Evolutionary conservation across 495 filamentous ascomycete genomes (phyloP).

Genomic region (Chaetomium fimeti): DNA sequence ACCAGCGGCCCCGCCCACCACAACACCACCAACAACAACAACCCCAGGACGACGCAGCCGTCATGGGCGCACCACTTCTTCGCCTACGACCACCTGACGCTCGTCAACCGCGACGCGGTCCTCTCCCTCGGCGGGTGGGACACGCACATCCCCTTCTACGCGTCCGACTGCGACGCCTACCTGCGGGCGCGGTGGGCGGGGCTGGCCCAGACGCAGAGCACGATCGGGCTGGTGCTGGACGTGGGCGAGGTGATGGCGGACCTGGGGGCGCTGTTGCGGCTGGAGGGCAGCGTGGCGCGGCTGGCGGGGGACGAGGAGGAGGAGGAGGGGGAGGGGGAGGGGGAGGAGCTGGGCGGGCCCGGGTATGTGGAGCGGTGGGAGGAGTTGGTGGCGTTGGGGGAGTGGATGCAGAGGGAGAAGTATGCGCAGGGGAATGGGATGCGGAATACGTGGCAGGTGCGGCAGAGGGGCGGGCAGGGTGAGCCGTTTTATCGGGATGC

Average conservation of each 20-base stretch:
- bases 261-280: constrained; percentile 46
- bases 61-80: constrained; percentile 57
- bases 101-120: constrained; percentile 54
- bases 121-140: constrained; percentile 60
- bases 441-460: constrained; percentile 54
- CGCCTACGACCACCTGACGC: constrained; percentile 56
- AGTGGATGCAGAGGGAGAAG: constrained; percentile 41
- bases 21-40: no score
- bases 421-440: constrained; percentile 31
- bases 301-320: constrained; percentile 31
- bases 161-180: constrained; percentile 51
- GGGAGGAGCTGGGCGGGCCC: constrained; percentile 23
- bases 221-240: constrained; percentile 52
- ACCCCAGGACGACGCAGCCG: no score
- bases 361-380: constrained; percentile 39
- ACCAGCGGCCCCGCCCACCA: constrained; percentile 17
- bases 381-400: constrained; percentile 35
- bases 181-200: constrained; percentile 54
- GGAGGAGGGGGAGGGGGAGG: constrained; percentile 28
- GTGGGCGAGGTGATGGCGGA: constrained; percentile 49
- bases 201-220: constrained; percentile 47
- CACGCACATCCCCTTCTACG: constrained; percentile 59
- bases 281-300: constrained; percentile 29
- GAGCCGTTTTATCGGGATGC: constrained; percentile 58
- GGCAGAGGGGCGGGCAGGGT: constrained; percentile 54